Base-by-base conservation (phyloP, 192 early-diverging fungal genomes). In the Chytriomyces confervae region DNA sequence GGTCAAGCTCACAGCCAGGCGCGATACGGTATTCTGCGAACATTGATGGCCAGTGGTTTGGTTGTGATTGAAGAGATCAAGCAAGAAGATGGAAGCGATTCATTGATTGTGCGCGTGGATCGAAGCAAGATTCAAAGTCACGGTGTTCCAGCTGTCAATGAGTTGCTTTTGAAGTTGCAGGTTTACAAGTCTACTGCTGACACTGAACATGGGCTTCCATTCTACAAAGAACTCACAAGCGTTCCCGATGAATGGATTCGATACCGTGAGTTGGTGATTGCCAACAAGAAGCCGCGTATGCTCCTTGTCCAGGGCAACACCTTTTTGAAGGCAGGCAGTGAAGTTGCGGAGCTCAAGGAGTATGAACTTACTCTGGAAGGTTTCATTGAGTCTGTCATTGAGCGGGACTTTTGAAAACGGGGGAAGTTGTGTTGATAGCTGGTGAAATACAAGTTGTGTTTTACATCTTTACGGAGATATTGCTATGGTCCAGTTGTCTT, bases 1-100 rank as follows among this genome's bases (percentile, higher is more conserved):
- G 84, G 84, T n/a, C 85, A 91, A 80, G 89, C 89, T 10, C 89
- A 91, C 76, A 89, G 87, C 84, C 87, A 86, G 72, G 89, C 87
- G 13, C 86, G 89, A 16, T 91, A 82, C 77, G 89, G 88, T 27
- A 81, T 91, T 46, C 71, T 90, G 20, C 79, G 80, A 36, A 74
- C 78, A 18, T 86, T 91, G 80, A 47, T 91, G 20, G 43, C 79
- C 16, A 78, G 86, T 16, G 83, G 84, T 10, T 66, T 91, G 64
- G 84, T 77, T 23, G 50, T 45, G 10, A 81, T 88, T 49, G 77
- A 69, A 7, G n/a, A 50, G 36, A 67, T 66, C 13, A 46, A 63
- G 44, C 62, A 77, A n/a, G 83, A 73, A 44, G 84, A 86, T 29
- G 36, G 36, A 36, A 36, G 36, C 36, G 36, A 36, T 36, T 36